Evolutionary conservation across 2,329 filamentous ascomycete species (phyloP).

Genomic region (Colletotrichum orbiculare): DNA sequence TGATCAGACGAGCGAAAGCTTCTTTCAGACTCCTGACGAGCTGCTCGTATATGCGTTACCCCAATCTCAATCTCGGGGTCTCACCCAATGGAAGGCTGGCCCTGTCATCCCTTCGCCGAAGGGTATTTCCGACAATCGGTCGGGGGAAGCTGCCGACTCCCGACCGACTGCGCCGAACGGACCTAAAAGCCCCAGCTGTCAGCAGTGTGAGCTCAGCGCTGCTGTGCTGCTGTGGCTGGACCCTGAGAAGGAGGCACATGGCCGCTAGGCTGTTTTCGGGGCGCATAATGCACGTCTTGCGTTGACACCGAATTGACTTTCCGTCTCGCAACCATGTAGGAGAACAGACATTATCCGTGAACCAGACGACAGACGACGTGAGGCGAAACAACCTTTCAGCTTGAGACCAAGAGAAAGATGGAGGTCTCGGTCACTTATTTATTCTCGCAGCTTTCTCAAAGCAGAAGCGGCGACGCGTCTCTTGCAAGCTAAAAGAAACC

Average conservation of each 20-base stretch:
- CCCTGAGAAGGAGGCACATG: neutral
- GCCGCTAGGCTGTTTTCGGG: conserved; percentile 21
- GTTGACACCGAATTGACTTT: conserved; percentile 9
- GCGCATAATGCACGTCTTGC: neutral
- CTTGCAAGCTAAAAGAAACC: neutral
- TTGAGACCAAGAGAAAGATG: too few species aligned
- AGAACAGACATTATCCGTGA: neutral
- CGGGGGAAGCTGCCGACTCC: conserved; percentile 24
- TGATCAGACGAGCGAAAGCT: conserved; percentile 5
- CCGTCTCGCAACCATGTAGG: neutral
- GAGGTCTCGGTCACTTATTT: neutral
- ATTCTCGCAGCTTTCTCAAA: neutral
- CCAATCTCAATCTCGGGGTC: conserved; percentile 12
- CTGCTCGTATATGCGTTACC: neutral
- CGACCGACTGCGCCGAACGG: neutral
- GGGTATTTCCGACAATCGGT: conserved; percentile 23
- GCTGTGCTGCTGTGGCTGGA: too few species aligned
- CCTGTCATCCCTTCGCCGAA: conserved; percentile 9
- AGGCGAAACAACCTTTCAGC: too few species aligned
- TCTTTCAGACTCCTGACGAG: conserved; percentile 28
- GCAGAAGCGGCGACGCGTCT: too few species aligned
- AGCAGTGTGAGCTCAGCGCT: too few species aligned
- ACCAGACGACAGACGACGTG: neutral
- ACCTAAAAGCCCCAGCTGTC: too few species aligned
- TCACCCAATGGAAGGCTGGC: conserved; percentile 3